phyloP scores from a whole-genome alignment of 768 basidiomycete species.

The Lepiota subincarnata region DNA sequence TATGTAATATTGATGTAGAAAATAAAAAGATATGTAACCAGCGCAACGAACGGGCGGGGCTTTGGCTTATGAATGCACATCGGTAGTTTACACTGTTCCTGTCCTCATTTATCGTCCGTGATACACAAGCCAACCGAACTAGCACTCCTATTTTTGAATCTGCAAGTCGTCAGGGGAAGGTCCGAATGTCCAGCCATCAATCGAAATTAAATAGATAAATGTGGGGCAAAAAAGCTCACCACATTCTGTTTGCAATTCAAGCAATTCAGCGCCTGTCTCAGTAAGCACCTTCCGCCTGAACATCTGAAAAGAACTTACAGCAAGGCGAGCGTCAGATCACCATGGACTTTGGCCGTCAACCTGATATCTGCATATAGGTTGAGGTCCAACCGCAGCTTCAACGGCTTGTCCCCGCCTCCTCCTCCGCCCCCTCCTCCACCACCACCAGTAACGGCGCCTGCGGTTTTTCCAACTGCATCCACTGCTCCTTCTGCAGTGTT shows the following conservation, averaged over 20 bases:
- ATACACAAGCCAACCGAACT: too few relatives aligned
- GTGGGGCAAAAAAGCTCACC: too few relatives aligned
- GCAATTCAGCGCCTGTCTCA: conserved; percentile 12
- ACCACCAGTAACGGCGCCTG: conserved; percentile 1
- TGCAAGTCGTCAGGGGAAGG: too few relatives aligned
- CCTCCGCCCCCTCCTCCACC: conserved; percentile 7
- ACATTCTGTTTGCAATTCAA: neutral
- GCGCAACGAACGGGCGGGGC: too few relatives aligned
- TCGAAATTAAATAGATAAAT: too few relatives aligned
- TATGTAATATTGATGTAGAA: too few relatives aligned
- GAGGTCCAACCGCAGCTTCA: conserved; percentile 26
- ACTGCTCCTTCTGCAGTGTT: neutral
- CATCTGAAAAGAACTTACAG: conserved; percentile 16
- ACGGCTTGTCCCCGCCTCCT: conserved; percentile 14
- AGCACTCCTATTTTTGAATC: too few relatives aligned
- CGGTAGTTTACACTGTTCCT: too few relatives aligned
- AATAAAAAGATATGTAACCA: too few relatives aligned
- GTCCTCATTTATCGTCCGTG: too few relatives aligned
- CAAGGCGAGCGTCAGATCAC: conserved; percentile 29
- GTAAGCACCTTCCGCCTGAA: conserved; percentile 2
- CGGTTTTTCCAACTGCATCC: neutral
- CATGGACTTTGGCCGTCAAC: conserved; percentile 30
- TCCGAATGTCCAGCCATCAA: too few relatives aligned
- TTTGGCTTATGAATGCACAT: too few relatives aligned
- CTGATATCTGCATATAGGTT: conserved; percentile 31